These are phyloP conservation scores for Saccharomycopsis capsularis DNA, from an alignment of 805 yeast genomes.

Conservation along the genomic window DNA sequence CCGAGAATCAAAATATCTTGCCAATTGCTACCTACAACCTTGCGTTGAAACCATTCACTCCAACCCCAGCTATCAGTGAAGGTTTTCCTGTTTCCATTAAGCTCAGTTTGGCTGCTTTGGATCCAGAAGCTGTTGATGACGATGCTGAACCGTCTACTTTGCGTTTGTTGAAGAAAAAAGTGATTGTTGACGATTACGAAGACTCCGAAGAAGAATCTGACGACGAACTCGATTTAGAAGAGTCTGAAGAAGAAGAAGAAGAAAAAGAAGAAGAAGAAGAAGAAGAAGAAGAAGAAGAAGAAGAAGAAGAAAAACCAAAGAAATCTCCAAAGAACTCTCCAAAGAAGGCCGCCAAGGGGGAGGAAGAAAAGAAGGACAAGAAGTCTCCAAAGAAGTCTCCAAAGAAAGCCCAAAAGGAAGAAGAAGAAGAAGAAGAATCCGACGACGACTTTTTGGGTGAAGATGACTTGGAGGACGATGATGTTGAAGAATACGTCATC, in stretches of 20 bases:
- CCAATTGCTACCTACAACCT: conserved; percentile 86
- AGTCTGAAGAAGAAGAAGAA: conserved; percentile 26
- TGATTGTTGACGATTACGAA: conserved; percentile 41
- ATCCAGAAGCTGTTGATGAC: conserved; percentile 81
- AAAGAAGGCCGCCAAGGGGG: neutral
- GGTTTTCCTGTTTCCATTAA: conserved; percentile 87
- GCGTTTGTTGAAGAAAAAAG: conserved; percentile 68
- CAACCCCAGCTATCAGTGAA: conserved; percentile 78
- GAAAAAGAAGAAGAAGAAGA: conserved; percentile 17
- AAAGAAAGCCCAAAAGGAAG: conserved; percentile 24
- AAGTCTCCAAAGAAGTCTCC: conserved; percentile 14
- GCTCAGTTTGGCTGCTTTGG: conserved; percentile 91
- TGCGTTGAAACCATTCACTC: conserved; percentile 79
- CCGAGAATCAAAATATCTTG: conserved; percentile 42
- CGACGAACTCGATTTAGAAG: conserved; percentile 34
- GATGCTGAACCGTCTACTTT: conserved; percentile 80
- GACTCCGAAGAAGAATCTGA: conserved; percentile 41
- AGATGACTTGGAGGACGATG: conserved; percentile 60
- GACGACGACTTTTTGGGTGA: conserved; percentile 45
- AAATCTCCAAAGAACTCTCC: conserved; percentile 13
- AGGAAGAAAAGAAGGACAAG: conserved; percentile 28
- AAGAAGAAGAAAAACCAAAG: conserved; percentile 28
- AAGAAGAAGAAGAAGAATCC: conserved; percentile 37
- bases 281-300: conserved; percentile 29
- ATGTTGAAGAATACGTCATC: conserved; percentile 74